Base-by-base conservation (phyloP, 148 eudicot genomes). In the Rhododendron griersonianum region DNA sequence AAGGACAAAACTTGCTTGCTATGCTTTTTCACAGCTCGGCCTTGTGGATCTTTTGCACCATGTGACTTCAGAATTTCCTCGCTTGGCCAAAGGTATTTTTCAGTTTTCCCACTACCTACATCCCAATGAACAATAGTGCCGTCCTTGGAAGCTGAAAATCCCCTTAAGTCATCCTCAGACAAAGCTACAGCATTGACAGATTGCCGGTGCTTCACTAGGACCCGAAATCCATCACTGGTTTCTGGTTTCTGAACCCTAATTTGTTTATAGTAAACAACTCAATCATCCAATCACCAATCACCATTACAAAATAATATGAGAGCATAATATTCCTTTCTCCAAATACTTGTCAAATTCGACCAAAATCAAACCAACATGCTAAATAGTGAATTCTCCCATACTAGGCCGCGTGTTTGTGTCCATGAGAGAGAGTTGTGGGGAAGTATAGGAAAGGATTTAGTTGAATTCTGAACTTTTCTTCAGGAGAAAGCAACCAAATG, bases 81-180 rank as follows among this genome's bases (percentile, higher is more conserved):
- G 84, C 88, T 89, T 35, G 99, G 99, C 99, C 99, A 98, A 39
- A 86, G 16, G 86, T 94, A 98, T 55, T 93, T 94, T 84, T 93
- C 99, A 28, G 86, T 86, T 85, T 92, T 95, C 85, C 98, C 98
- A 87, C 87, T 92, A 57, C 91, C 94, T 35, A 98, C 93, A 89
- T 98, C 99, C 99, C 99, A 98, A 45, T 93, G 95, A 85, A 90
- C 76, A 73, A 98, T 92, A 47, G 83, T 87, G 44, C 99, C 99
- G 89, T 95, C 98, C 88, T 98, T 98, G 33, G 99, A 95, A 91
- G 98, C 95, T 75, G 99, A 98, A 89, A 95, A 95, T 39, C 98
- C 99, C 85, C 89, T 91, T 16, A 37, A n/a, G 74, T 94, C 99
- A 88, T 98, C 98, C 80, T 92, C 91, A 65, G 98, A 94, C 71